Percentiles rank a stretch among this genome's conserved stretches.
These are phyloP conservation scores for Septoria linicola DNA, from an alignment of 2,329 filamentous ascomycete genomes.

Conservation along the genomic window DNA sequence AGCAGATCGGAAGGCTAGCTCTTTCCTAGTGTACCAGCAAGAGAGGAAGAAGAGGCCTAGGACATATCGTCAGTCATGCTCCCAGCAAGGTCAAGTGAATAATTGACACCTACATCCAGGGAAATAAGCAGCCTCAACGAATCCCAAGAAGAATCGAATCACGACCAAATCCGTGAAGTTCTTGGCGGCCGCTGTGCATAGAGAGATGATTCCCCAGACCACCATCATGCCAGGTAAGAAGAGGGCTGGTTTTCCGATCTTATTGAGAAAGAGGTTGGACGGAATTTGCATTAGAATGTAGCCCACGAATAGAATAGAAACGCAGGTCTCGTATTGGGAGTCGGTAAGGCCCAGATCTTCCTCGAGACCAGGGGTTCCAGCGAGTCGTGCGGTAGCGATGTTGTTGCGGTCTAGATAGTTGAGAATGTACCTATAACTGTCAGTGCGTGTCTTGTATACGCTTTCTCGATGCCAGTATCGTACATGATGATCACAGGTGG, in stretches of 20 bases:
- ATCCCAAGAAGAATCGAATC: slow-evolving; percentile 42
- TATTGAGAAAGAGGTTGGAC: slow-evolving; percentile 41
- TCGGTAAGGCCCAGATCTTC: slow-evolving; percentile 47
- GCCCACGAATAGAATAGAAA: slow-evolving; percentile 47
- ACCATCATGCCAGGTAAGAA: slow-evolving; percentile 38
- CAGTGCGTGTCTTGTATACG: too few species aligned
- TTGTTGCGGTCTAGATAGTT: slow-evolving; percentile 61
- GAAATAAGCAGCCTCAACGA: slow-evolving; percentile 49
- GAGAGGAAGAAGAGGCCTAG: slow-evolving; percentile 47
- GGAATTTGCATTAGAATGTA: slow-evolving; percentile 32
- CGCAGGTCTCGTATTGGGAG: slow-evolving; percentile 47
- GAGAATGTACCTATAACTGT: too few species aligned
- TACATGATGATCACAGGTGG: slow-evolving; percentile 71
- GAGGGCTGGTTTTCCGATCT: slow-evolving; percentile 36
- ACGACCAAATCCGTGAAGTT: slow-evolving; percentile 41
- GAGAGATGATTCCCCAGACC: slow-evolving; percentile 39
- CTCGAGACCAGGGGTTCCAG: slow-evolving; percentile 44
- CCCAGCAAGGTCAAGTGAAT: background rate
- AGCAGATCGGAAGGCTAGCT: slow-evolving; percentile 52
- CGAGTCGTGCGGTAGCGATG: slow-evolving; percentile 34
- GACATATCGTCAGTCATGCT: background rate
- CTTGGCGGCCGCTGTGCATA: slow-evolving; percentile 37
- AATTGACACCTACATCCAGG: slow-evolving; percentile 38
- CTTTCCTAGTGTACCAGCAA: slow-evolving; percentile 55
- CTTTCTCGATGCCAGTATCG: too few species aligned